These are phyloP conservation scores for Globisporangium nodosum DNA, from an alignment of 352 stramenopile genomes.

Conservation along the genomic window DNA sequence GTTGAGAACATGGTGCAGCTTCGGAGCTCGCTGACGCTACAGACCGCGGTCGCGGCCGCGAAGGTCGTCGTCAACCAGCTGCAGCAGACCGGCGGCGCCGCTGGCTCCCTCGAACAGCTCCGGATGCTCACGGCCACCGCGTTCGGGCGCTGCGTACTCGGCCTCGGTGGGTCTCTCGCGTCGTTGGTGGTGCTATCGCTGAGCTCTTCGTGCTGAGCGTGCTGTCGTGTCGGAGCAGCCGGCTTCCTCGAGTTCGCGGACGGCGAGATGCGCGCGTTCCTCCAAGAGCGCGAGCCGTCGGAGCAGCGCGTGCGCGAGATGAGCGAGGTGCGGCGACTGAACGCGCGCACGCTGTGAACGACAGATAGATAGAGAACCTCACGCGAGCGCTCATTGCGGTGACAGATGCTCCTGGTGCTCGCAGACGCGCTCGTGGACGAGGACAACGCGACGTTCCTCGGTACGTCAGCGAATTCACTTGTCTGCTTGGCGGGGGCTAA, in stretches of 20 bases:
- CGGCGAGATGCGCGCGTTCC: constrained; percentile 42
- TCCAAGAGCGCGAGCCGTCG: constrained; percentile 15
- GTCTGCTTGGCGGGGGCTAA: neutral
- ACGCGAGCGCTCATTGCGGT: neutral
- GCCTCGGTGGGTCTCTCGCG: constrained; percentile 33
- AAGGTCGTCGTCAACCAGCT: constrained; percentile 5
- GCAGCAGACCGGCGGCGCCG: neutral
- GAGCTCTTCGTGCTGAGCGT: neutral
- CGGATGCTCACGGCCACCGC: constrained; percentile 23
- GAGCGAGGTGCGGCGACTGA: constrained; percentile 24
- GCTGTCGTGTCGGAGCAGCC: constrained; percentile 20
- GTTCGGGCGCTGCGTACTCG: constrained; percentile 71
- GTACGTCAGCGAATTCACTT: constrained; percentile 16
- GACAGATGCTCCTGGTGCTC: constrained; percentile 38
- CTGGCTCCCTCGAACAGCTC: constrained; percentile 10
- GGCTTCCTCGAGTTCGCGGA: constrained; percentile 57
- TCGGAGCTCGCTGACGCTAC: constrained; percentile 6
- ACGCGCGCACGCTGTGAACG: too few relatives aligned
- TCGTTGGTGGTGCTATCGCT: neutral
- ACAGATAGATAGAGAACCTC: neutral
- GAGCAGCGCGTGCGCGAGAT: constrained; percentile 32
- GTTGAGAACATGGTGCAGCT: constrained; percentile 7
- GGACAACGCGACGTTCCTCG: constrained; percentile 76
- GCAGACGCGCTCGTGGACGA: constrained; percentile 61
- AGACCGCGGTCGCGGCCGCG: constrained; percentile 15